phyloP scores from a whole-genome alignment of 129 eudicot species.

The Smallanthus sonchifolius region DNA sequence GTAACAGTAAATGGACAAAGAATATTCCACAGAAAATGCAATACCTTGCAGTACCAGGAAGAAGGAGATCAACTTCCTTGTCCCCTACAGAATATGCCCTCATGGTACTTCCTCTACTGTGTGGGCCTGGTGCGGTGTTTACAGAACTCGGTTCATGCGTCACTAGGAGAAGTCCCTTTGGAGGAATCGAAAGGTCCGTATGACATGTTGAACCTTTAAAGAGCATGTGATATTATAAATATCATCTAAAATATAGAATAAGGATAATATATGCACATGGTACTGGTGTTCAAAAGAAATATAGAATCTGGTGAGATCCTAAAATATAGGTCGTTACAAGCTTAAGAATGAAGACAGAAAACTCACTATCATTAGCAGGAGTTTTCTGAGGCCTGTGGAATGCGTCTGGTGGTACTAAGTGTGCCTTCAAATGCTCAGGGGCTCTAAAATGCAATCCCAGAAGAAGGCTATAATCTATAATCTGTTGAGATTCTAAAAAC shows the following conservation, averaged over 20 bases:
- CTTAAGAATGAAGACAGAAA: not conserved
- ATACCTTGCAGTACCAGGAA: conserved; percentile 98
- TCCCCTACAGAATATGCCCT: conserved; percentile 82
- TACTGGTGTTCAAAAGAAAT: not conserved
- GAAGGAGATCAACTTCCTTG: conserved; percentile 85
- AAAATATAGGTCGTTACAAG: not conserved
- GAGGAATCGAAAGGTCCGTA: conserved; percentile 65
- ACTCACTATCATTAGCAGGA: conserved; percentile 45
- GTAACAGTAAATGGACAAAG: not conserved
- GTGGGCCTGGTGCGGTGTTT: conserved; percentile 77
- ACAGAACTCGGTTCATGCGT: conserved; percentile 91
- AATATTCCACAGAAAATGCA: not conserved
- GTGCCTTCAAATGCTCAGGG: conserved; percentile 81
- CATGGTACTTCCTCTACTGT: conserved; percentile 75
- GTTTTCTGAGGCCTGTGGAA: conserved; percentile 13
- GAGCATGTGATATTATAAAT: conserved; percentile 13
- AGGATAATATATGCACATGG: not conserved
- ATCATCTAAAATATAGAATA: not conserved
- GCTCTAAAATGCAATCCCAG: conserved; percentile 95
- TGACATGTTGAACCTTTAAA: conserved; percentile 37
- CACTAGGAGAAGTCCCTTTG: conserved; percentile 75
- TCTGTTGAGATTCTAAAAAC: conserved; percentile 72
- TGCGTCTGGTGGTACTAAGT: conserved; percentile 64
- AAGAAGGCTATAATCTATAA: conserved; percentile 95
- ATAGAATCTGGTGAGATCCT: not conserved